These are phyloP conservation scores for Viola odorata DNA, from an alignment of 345 rosid species.

Conservation along the genomic window DNA sequence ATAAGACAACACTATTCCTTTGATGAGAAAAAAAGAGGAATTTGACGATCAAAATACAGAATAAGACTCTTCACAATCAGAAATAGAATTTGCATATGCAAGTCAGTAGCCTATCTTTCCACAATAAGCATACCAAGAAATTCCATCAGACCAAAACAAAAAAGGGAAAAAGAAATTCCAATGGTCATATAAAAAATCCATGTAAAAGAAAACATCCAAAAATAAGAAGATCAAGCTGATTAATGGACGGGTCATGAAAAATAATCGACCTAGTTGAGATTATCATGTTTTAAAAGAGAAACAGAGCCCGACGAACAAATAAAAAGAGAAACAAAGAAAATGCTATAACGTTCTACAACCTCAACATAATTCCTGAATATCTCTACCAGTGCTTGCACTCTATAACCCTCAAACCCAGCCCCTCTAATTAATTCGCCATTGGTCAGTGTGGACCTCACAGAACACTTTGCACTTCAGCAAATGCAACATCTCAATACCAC, in stretches of 20 bases:
- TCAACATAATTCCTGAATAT: too few species aligned
- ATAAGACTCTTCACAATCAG: too few species aligned
- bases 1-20: background rate
- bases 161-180: background rate
- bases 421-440: too few species aligned
- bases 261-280: constrained; percentile 17
- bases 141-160: too few species aligned
- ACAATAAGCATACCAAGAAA: background rate
- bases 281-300: constrained; percentile 11
- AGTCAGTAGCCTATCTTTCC: too few species aligned
- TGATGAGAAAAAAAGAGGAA: constrained; percentile 1
- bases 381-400: too few species aligned
- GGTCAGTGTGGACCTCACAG: too few species aligned
- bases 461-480: too few species aligned
- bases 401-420: too few species aligned
- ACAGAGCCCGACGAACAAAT: constrained; percentile 7
- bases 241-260: constrained; percentile 17
- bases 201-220: background rate
- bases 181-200: constrained; percentile 1
- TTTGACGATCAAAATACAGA: background rate
- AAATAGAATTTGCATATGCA: too few species aligned
- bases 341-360: too few species aligned
- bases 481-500: too few species aligned
- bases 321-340: background rate
- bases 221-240: constrained; percentile 13